These are phyloP conservation scores for Neoascochyta sp. DNA, from an alignment of 2,329 filamentous ascomycete species.

Conservation along the genomic window DNA sequence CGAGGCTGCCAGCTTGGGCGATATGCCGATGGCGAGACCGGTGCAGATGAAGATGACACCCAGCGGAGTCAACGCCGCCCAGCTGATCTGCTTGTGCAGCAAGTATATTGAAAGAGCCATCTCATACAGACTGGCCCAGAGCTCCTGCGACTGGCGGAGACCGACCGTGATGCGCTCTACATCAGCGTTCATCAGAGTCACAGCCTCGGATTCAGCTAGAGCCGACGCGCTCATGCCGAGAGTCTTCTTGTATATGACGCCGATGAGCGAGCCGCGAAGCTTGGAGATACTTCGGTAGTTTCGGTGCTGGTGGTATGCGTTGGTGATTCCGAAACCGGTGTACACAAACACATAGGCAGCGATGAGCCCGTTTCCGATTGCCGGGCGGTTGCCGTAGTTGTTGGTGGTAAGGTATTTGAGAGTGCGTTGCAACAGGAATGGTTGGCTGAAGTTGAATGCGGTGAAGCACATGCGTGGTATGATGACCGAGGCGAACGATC, in stretches of 20 bases:
- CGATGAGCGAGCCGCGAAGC: constrained; percentile 10
- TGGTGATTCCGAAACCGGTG: constrained; percentile 7
- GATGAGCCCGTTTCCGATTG: constrained; percentile 10
- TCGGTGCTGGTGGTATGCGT: constrained; percentile 8
- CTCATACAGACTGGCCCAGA: constrained; percentile 13
- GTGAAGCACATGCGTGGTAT: too few relatives aligned
- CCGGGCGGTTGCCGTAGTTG: too few relatives aligned
- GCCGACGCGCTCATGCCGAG: constrained; percentile 7
- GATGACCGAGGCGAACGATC: too few relatives aligned
- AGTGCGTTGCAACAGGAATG: too few relatives aligned
- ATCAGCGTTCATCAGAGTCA: constrained; percentile 15
- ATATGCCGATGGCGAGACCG: constrained; percentile 3
- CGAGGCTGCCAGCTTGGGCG: constrained; percentile 8
- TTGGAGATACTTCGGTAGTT: constrained; percentile 10
- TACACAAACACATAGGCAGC: constrained; percentile 12
- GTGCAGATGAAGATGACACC: constrained; percentile 10
- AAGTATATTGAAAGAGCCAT: constrained; percentile 8
- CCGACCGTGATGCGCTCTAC: constrained; percentile 12
- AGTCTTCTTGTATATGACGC: constrained; percentile 12
- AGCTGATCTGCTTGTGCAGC: constrained; percentile 11
- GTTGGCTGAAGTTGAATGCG: too few relatives aligned
- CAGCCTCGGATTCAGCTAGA: constrained; percentile 9
- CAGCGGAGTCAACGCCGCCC: constrained; percentile 9
- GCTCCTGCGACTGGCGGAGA: constrained; percentile 8
- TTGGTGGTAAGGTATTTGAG: too few relatives aligned